Conservation (phyloP, 208 protist species). For the Trypanosomatidae sp. region DNA sequence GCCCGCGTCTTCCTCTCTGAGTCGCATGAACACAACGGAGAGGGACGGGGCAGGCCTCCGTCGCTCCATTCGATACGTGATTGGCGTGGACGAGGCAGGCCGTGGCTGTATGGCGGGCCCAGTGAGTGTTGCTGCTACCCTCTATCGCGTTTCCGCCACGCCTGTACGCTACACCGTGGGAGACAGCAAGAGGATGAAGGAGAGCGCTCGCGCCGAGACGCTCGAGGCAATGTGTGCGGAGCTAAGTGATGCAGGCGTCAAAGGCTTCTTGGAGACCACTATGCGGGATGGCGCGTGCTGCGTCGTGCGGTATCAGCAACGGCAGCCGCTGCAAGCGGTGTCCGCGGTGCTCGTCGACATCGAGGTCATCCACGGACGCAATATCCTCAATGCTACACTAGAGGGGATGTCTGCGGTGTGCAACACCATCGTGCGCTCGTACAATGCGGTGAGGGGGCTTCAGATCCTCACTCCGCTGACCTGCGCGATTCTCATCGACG, state of each 20-base stretch:
- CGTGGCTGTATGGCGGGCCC: conserved; percentile 61
- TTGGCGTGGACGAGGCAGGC: conserved; percentile 60
- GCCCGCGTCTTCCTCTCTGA: background rate
- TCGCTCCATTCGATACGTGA: conserved; percentile 30
- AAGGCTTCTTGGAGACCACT: background rate
- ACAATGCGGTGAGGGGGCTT: conserved; percentile 7
- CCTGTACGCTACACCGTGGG: conserved; percentile 20
- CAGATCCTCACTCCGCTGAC: conserved; percentile 23
- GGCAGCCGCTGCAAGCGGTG: conserved; percentile 23
- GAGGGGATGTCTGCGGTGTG: conserved; percentile 50
- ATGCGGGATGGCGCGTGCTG: conserved; percentile 4
- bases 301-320: conserved; percentile 6
- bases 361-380: conserved; percentile 36
- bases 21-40: conserved; percentile 12
- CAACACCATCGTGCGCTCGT: conserved; percentile 18
- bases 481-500: conserved; percentile 50
- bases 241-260: conserved; percentile 2
- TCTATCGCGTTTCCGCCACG: conserved; percentile 25
- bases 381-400: conserved; percentile 62
- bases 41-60: conserved; percentile 2
- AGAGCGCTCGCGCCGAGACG: conserved; percentile 11
- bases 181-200: conserved; percentile 49
- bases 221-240: conserved; percentile 27
- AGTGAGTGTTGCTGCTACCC: conserved; percentile 40
- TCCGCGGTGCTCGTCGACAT: conserved; percentile 26